Conservation (phyloP, 164 flowering plant species). For the Aristolochia contorta region DNA sequence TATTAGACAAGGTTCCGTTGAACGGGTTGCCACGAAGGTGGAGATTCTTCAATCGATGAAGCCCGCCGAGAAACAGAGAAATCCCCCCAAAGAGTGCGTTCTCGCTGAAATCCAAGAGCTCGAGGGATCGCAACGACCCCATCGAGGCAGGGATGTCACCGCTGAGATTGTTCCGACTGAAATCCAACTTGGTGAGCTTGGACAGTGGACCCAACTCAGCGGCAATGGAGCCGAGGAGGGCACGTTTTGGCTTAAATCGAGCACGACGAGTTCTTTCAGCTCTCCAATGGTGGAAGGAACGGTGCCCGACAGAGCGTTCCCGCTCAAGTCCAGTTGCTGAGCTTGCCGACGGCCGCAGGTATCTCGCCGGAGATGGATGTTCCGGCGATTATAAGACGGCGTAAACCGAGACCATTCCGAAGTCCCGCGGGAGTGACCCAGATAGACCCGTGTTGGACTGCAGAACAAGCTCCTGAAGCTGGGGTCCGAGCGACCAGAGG, state of each 20-base stretch:
- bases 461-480: constrained; percentile 10
- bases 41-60: neutral
- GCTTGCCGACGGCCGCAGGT: neutral
- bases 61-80: constrained; percentile 1
- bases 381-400: constrained; percentile 8
- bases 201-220: constrained; percentile 1
- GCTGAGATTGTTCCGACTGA: constrained; percentile 5
- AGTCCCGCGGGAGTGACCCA: neutral
- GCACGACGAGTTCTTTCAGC: constrained; percentile 4
- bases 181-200: constrained; percentile 5
- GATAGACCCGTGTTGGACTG: constrained; percentile 4
- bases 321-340: constrained; percentile 11
- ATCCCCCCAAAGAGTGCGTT: constrained; percentile 6
- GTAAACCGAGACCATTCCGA: neutral
- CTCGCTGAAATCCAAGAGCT: constrained; percentile 7
- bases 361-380: constrained; percentile 1
- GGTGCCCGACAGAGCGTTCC: constrained; percentile 1
- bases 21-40: constrained; percentile 7
- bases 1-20: constrained; percentile 2
- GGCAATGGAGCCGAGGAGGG: constrained; percentile 5
- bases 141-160: constrained; percentile 6
- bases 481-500: constrained; percentile 8
- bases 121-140: neutral
- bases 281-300: constrained; percentile 4
- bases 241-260: constrained; percentile 10